Conservation (phyloP, 148 eudicot species). For the Chenopodium suecicum region DNA sequence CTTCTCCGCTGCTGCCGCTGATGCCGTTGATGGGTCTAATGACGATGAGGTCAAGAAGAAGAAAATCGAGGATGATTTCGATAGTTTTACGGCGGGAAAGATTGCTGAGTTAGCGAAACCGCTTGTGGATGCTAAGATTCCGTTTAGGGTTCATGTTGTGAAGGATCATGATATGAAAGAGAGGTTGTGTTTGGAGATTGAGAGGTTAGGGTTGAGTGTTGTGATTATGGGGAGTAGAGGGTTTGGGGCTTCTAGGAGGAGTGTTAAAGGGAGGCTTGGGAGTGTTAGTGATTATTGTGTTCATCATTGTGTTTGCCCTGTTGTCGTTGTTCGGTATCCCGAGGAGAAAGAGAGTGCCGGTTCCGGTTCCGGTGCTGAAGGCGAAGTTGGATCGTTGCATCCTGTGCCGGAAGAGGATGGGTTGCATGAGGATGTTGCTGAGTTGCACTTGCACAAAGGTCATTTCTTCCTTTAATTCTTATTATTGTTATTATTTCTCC, state of each 20-base stretch:
- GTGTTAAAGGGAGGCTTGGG: slow-evolving; percentile 44
- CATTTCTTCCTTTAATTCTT: background rate
- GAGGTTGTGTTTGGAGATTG: slow-evolving; percentile 60
- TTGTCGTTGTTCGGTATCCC: slow-evolving; percentile 56
- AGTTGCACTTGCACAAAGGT: slow-evolving; percentile 25
- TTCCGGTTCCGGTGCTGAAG: background rate
- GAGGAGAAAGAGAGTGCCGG: slow-evolving; percentile 19
- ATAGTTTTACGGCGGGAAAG: slow-evolving; percentile 42
- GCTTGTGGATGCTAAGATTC: slow-evolving; percentile 37
- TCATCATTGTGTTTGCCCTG: slow-evolving; percentile 65
- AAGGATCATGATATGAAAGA: slow-evolving; percentile 73
- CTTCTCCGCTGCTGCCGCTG: slow-evolving; percentile 25
- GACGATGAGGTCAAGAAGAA: slow-evolving; percentile 18
- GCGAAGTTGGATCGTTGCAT: slow-evolving; percentile 19
- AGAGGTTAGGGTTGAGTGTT: slow-evolving; percentile 58
- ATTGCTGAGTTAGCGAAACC: slow-evolving; percentile 45
- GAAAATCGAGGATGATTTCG: slow-evolving; percentile 50
- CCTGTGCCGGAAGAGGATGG: slow-evolving; percentile 36
- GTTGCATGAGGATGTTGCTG: slow-evolving; percentile 17
- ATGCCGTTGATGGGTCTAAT: background rate
- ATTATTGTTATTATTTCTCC: background rate
- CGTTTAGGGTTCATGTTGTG: slow-evolving; percentile 47
- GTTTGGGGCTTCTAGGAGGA: slow-evolving; percentile 47
- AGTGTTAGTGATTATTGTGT: slow-evolving; percentile 80
- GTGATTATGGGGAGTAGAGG: slow-evolving; percentile 71